phyloP scores from a whole-genome alignment of 345 rosid species.

The Arabidopsis arenosa region DNA sequence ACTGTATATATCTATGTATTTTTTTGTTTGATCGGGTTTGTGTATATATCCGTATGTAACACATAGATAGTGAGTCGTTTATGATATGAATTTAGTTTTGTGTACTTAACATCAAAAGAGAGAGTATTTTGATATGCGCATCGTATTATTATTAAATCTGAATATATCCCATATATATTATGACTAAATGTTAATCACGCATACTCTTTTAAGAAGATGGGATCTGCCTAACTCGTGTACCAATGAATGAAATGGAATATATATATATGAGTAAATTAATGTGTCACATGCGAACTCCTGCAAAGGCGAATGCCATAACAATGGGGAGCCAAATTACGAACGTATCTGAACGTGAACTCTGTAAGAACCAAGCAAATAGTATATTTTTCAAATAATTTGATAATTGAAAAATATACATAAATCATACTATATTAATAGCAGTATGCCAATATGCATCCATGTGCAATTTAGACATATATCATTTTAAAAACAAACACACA shows the following conservation, averaged over 20 bases:
- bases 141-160: background rate
- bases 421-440: background rate
- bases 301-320: slow-evolving; percentile 36
- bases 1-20: too few relatives aligned
- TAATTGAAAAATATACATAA: background rate
- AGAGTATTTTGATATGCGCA: background rate
- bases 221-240: slow-evolving; percentile 40
- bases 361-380: slow-evolving; percentile 31
- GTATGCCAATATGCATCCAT: slow-evolving; percentile 6
- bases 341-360: slow-evolving; percentile 28
- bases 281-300: slow-evolving; percentile 35
- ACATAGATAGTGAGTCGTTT: background rate
- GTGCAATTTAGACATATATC: background rate
- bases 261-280: background rate
- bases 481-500: background rate
- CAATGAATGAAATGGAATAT: background rate
- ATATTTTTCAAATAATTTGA: background rate
- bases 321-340: slow-evolving; percentile 41
- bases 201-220: background rate
- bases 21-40: too few relatives aligned
- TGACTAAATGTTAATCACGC: slow-evolving; percentile 3
- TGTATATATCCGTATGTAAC: background rate
- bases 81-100: background rate
- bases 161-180: background rate
- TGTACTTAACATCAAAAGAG: background rate